phyloP scores from a whole-genome alignment of 2,329 filamentous ascomycete species.

The Amauroascus niger region DNA sequence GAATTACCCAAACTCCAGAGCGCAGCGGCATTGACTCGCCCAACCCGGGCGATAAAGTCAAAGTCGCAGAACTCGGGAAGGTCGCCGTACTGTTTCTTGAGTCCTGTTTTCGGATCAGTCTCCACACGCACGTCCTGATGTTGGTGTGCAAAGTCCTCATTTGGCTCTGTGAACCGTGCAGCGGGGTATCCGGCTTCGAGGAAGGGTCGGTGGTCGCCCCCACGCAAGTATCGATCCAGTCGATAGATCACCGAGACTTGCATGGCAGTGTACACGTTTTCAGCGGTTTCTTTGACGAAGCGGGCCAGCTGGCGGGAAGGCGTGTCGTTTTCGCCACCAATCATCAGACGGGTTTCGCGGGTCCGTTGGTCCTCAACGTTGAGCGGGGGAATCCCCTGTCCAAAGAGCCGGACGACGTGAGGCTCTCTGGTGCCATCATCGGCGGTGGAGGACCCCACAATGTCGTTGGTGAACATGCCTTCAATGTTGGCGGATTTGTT shows the following conservation, averaged over 20 bases:
- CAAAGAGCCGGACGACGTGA: constrained; percentile 12
- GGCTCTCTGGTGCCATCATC: constrained; percentile 13
- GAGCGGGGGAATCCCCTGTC: constrained; percentile 11
- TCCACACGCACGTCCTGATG: constrained; percentile 13
- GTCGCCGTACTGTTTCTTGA: constrained; percentile 12
- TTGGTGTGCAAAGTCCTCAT: constrained; percentile 13
- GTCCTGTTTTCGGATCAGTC: constrained; percentile 10
- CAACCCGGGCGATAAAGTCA: constrained; percentile 11
- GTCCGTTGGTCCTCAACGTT: constrained; percentile 9
- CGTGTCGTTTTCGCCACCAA: constrained; percentile 13
- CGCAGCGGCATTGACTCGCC: constrained; percentile 11
- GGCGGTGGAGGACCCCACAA: constrained; percentile 12
- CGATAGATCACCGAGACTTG: constrained; percentile 12
- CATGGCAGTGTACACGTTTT: constrained; percentile 12
- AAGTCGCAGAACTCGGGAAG: constrained; percentile 14
- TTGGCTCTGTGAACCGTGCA: constrained; percentile 13
- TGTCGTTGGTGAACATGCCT: constrained; percentile 15
- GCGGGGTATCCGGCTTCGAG: constrained; percentile 12
- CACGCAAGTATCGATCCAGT: constrained; percentile 11
- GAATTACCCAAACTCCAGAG: constrained; percentile 11
- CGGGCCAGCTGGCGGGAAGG: constrained; percentile 11
- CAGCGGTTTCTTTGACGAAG: constrained; percentile 14
- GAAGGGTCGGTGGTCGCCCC: constrained; percentile 13
- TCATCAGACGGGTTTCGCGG: constrained; percentile 11
- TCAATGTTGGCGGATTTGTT: constrained; percentile 13